Percentiles rank a stretch among this genome's conserved stretches.
These are phyloP conservation scores for Ensete glaucum DNA, from an alignment of 176 grass and related monocot species.

Conservation along the genomic window DNA sequence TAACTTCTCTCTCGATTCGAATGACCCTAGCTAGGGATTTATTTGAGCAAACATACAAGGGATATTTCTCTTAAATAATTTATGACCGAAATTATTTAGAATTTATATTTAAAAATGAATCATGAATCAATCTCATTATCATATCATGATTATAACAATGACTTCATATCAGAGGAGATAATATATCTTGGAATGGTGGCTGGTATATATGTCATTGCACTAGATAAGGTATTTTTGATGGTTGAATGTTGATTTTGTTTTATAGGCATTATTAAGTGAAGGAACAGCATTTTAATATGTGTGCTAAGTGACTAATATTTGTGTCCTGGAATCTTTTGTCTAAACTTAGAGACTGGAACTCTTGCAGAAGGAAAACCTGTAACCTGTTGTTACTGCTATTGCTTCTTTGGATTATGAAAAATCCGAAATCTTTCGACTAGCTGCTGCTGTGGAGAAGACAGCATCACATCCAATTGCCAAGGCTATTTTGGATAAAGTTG, in stretches of 20 bases:
- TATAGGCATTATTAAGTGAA: background rate
- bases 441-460: slow-evolving; percentile 95
- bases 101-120: too few relatives aligned
- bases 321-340: slow-evolving; percentile 5
- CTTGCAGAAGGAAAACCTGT: slow-evolving; percentile 90
- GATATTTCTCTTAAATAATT: too few relatives aligned
- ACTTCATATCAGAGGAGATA: slow-evolving; percentile 86
- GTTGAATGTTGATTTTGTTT: slow-evolving; percentile 5
- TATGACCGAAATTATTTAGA: too few relatives aligned
- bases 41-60: too few relatives aligned
- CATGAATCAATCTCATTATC: too few relatives aligned
- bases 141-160: too few relatives aligned
- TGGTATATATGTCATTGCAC: slow-evolving; percentile 58
- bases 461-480: slow-evolving; percentile 91
- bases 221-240: slow-evolving; percentile 71
- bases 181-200: slow-evolving; percentile 90
- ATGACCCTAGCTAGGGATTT: too few relatives aligned
- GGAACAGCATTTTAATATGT: background rate
- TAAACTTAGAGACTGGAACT: slow-evolving; percentile 56
- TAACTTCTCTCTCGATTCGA: too few relatives aligned
- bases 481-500: slow-evolving; percentile 77
- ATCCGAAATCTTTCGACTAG: slow-evolving; percentile 52
- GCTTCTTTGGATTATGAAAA: slow-evolving; percentile 62
- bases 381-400: slow-evolving; percentile 68
- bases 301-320: background rate